Percentiles rank a stretch among this genome's conserved stretches.
Conservation (phyloP, 1,139 yeast genomes). For the Suhomyces yuchorum region DNA sequence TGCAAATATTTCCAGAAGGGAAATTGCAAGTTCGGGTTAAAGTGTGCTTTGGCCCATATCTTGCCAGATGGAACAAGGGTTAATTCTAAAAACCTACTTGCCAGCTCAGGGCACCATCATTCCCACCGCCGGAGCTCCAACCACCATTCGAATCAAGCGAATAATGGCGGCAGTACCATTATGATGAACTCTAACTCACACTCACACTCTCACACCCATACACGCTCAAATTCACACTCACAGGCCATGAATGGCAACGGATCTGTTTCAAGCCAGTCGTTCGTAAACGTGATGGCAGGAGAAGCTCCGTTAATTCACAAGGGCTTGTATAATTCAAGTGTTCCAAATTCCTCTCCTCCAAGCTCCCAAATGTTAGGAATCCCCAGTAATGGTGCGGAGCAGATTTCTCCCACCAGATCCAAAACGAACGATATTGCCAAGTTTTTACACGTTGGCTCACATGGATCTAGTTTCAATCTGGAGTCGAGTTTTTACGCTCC, state of each 20-base stretch:
- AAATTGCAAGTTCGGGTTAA: slow-evolving; percentile 88
- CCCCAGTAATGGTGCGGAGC: slow-evolving; percentile 1
- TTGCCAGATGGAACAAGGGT: slow-evolving; percentile 87
- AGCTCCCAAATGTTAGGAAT: slow-evolving; percentile 22
- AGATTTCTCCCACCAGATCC: background rate
- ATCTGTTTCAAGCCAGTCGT: background rate
- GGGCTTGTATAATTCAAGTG: background rate
- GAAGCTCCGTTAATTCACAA: background rate
- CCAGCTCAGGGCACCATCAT: slow-evolving; percentile 8
- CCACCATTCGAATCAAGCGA: background rate
- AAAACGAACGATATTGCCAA: slow-evolving; percentile 9
- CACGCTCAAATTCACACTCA: background rate
- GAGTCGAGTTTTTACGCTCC: background rate
- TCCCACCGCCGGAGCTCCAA: slow-evolving; percentile 4
- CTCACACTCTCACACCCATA: too few relatives aligned
- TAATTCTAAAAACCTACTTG: slow-evolving; percentile 45
- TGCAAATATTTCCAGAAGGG: slow-evolving; percentile 95
- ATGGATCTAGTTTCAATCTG: background rate
- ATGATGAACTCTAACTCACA: background rate
- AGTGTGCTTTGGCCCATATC: slow-evolving; percentile 91
- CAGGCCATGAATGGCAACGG: background rate
- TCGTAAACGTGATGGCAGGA: background rate
- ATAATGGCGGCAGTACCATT: background rate
- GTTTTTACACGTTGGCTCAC: slow-evolving; percentile 10
- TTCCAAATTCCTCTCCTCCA: background rate